Evolutionary conservation across 495 filamentous ascomycete genomes (phyloP).

Genomic region (Penicillium simplicissimum): DNA sequence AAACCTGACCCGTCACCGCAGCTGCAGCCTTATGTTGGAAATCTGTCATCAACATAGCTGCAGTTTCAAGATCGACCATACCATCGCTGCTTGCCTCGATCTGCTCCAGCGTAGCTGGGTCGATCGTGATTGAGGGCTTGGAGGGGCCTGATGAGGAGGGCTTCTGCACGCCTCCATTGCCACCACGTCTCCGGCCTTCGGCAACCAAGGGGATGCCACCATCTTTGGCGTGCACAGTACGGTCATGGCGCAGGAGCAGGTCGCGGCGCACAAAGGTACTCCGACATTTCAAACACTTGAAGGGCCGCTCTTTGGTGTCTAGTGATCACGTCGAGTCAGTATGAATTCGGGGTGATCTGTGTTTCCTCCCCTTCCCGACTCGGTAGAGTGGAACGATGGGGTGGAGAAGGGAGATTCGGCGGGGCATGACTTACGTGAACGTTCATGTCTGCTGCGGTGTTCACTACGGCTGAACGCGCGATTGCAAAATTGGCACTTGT

Average conservation of each 20-base stretch:
- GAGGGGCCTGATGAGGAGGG: constrained; percentile 67
- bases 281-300: constrained; percentile 96
- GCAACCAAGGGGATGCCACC: constrained; percentile 93
- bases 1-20: constrained; percentile 71
- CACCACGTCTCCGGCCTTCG: constrained; percentile 86
- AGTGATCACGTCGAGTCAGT: constrained; percentile 14
- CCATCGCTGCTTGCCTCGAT: constrained; percentile 92
- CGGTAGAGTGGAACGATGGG: background rate
- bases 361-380: background rate
- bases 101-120: constrained; percentile 88
- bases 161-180: constrained; percentile 53
- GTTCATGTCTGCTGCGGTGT: constrained; percentile 93
- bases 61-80: constrained; percentile 96
- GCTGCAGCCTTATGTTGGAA: constrained; percentile 95
- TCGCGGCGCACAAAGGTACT: constrained; percentile 98
- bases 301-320: constrained; percentile 99
- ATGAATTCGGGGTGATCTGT: background rate
- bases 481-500: constrained; percentile 99
- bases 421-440: constrained; percentile 79
- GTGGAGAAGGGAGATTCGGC: background rate
- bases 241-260: constrained; percentile 92
- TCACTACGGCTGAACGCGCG: constrained; percentile 96
- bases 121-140: constrained; percentile 81
- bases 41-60: constrained; percentile 98
- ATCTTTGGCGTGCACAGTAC: constrained; percentile 98